A percentile compares a stretch with the other conserved stretches of the same genome.
These are phyloP conservation scores for Posidonia australis DNA, from an alignment of 106 monocot species.

Conservation along the genomic window DNA sequence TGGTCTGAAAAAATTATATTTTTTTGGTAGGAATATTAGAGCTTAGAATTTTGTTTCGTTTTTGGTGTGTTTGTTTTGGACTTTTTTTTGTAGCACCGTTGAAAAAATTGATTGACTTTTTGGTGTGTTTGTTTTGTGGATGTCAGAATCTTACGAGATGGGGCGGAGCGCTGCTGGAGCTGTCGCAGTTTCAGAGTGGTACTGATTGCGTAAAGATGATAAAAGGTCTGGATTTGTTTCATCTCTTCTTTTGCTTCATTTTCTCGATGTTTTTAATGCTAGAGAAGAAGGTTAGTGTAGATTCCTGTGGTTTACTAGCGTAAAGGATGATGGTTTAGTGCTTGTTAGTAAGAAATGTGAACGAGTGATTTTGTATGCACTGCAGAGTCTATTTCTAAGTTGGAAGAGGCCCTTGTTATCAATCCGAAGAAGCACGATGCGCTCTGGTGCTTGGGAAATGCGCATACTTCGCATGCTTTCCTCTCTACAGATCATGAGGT, in stretches of 20 bases:
- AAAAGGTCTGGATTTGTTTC: slow-evolving; percentile 23
- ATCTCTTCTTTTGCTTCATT: neutral
- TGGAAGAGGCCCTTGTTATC: slow-evolving; percentile 76
- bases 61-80: neutral
- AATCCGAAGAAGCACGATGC: slow-evolving; percentile 77
- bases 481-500: slow-evolving; percentile 27
- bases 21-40: neutral
- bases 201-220: slow-evolving; percentile 32
- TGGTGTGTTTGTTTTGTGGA: neutral
- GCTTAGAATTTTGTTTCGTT: neutral
- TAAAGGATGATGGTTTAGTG: neutral
- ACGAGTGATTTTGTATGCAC: neutral
- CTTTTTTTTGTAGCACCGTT: neutral
- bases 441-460: slow-evolving; percentile 85
- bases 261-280: neutral
- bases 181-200: slow-evolving; percentile 42
- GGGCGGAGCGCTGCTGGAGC: slow-evolving; percentile 66
- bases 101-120: neutral
- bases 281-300: neutral
- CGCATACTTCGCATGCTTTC: slow-evolving; percentile 74
- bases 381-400: slow-evolving; percentile 57
- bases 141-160: slow-evolving; percentile 51
- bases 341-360: too few relatives aligned
- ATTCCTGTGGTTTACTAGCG: neutral
- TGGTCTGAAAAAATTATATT: neutral